These are phyloP conservation scores for Pyrenochaeta sp. DNA, from an alignment of 2,329 filamentous ascomycete species.

Conservation along the genomic window DNA sequence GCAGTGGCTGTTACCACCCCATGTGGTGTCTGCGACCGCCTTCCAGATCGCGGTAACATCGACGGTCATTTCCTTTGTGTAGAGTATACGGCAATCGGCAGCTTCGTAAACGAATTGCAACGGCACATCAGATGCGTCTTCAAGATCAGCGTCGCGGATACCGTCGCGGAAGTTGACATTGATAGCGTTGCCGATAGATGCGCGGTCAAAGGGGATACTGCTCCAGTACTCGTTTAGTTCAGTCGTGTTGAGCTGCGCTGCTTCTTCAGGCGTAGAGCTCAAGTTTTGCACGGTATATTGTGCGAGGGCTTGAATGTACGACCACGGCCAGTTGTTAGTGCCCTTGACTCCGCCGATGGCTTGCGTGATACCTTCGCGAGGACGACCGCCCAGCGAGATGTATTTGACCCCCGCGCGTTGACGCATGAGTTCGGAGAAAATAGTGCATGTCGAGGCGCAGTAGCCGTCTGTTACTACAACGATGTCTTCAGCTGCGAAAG, in stretches of 20 bases:
- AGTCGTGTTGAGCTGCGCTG: constrained; percentile 38
- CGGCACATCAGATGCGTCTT: constrained; percentile 50
- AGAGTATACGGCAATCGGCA: constrained; percentile 69
- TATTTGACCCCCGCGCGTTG: constrained; percentile 62
- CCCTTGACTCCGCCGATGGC: constrained; percentile 72
- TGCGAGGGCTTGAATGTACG: constrained; percentile 40
- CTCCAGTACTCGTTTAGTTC: constrained; percentile 44
- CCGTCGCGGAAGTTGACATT: constrained; percentile 53
- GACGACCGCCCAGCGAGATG: constrained; percentile 68
- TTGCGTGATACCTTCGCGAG: constrained; percentile 61
- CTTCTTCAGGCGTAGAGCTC: constrained; percentile 34
- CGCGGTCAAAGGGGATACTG: constrained; percentile 41
- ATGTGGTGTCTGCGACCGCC: constrained; percentile 48
- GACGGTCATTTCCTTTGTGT: constrained; percentile 64
- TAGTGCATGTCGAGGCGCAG: constrained; percentile 68
- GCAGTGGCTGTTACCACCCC: constrained; percentile 43
- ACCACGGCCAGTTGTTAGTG: constrained; percentile 48
- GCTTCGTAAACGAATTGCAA: constrained; percentile 69
- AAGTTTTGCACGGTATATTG: constrained; percentile 33
- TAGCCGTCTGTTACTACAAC: constrained; percentile 62
- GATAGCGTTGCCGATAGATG: constrained; percentile 31
- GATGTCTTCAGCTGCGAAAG: constrained; percentile 67
- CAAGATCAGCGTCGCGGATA: constrained; percentile 53
- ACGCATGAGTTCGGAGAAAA: constrained; percentile 65
- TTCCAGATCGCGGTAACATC: constrained; percentile 65